Evolutionary conservation across 306 rosid species (phyloP).

Genomic region (Alnus rubra): DNA sequence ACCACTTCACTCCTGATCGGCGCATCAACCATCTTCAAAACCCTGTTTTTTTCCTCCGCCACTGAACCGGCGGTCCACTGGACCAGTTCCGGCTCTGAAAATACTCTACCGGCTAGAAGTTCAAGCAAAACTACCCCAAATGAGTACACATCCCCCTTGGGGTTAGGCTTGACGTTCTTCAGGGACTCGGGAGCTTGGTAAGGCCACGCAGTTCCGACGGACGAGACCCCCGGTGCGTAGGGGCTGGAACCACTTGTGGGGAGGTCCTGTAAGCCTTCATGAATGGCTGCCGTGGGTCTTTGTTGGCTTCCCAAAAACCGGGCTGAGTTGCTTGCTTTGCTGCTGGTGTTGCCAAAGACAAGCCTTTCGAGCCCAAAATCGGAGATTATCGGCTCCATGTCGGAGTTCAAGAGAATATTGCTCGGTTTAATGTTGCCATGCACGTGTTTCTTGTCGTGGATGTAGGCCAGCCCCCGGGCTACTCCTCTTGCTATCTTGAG

Average conservation of each 20-base stretch:
- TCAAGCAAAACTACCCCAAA: conserved; percentile 81
- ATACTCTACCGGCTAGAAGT: conserved; percentile 65
- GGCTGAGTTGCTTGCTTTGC: conserved; percentile 43
- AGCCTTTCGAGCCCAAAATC: conserved; percentile 76
- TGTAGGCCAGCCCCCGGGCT: conserved; percentile 68
- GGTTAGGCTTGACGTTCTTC: conserved; percentile 53
- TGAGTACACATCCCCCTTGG: conserved; percentile 87
- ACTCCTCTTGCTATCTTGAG: conserved; percentile 77
- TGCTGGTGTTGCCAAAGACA: conserved; percentile 29
- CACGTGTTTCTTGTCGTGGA: conserved; percentile 87
- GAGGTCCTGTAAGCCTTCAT: conserved; percentile 31
- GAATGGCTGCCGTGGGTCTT: conserved; percentile 22
- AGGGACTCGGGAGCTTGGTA: conserved; percentile 84
- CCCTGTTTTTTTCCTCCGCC: conserved; percentile 59
- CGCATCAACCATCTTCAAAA: conserved; percentile 57
- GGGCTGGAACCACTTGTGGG: conserved; percentile 43
- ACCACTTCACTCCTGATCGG: conserved; percentile 57
- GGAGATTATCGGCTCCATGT: conserved; percentile 68
- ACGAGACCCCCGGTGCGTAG: conserved; percentile 11
- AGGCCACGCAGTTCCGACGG: conserved; percentile 23
- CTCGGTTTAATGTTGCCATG: conserved; percentile 79
- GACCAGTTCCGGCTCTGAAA: conserved; percentile 56
- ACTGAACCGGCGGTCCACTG: conserved; percentile 41
- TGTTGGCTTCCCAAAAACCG: conserved; percentile 50
- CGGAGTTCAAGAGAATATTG: conserved; percentile 64